phyloP scores from a whole-genome alignment of 2,329 filamentous ascomycete genomes.

The Cryphonectria naterciae region DNA sequence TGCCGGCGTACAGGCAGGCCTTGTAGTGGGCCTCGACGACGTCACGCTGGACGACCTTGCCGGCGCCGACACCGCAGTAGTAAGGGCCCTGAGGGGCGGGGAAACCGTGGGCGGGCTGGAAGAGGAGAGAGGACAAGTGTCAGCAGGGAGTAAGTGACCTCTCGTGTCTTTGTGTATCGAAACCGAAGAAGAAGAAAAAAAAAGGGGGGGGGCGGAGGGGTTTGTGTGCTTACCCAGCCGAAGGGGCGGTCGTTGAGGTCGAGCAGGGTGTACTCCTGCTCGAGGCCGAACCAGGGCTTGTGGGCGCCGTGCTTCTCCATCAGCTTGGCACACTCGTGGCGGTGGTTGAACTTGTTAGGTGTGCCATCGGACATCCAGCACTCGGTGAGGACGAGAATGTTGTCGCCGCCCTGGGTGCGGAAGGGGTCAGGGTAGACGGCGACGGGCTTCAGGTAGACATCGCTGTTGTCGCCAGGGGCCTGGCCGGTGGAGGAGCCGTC shows the following conservation, averaged over 20 bases:
- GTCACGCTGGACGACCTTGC: constrained; percentile 97
- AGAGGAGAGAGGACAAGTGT: no score
- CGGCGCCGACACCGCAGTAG: constrained; percentile 97
- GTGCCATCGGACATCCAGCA: constrained; percentile 93
- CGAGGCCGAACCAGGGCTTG: constrained; percentile 96
- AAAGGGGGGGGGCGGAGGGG: background rate
- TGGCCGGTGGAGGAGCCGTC: constrained; percentile 86
- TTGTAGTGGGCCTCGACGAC: constrained; percentile 96
- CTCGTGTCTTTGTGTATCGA: background rate
- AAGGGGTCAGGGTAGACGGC: constrained; percentile 79
- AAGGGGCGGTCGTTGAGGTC: constrained; percentile 86
- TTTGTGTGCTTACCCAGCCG: constrained; percentile 63
- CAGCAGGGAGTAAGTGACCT: background rate
- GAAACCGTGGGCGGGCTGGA: constrained; percentile 72
- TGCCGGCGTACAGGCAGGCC: constrained; percentile 78
- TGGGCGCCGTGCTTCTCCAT: constrained; percentile 85
- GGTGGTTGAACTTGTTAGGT: constrained; percentile 98
- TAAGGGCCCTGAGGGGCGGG: constrained; percentile 92
- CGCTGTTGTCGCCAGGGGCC: constrained; percentile 78
- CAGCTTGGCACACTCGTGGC: constrained; percentile 85
- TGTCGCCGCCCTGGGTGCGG: constrained; percentile 71
- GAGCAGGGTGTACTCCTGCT: constrained; percentile 96
- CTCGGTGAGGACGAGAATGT: constrained; percentile 92
- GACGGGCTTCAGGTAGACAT: constrained; percentile 92
- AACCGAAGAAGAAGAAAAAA: background rate